Evolutionary conservation across 148 eudicot species (phyloP), one percentile per base, ranked within the genome.

Genomic region (Gaultheria prostrata): DNA sequence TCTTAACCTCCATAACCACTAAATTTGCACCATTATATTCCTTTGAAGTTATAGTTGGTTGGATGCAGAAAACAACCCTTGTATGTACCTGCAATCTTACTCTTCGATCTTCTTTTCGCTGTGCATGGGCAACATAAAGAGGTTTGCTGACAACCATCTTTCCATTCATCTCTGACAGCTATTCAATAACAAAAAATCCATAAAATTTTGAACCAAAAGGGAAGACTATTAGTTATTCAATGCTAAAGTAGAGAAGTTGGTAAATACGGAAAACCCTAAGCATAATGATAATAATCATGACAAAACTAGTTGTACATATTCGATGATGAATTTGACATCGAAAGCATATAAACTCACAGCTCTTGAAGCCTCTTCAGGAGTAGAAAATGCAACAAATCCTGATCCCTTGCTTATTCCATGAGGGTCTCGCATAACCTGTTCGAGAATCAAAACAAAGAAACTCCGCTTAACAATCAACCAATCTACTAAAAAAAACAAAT

Each of bases 101-200:
- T 82, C 90, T 94, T 86, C 98, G 91, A 59, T 96, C 98, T 87
- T 94, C 98, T 87, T 93, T 96, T 35, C 98, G 89, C 76, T 96
- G 95, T 17, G 98, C 98, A 80, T 91, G 86, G 43, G 98, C 98
- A 86, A 96, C 98, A 89, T 93, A 96, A 32, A 96, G 93, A 70
- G 98, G 98, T 73, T 96, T 96, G 90, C 86, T 87, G 46, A 80
- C 91, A 69, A 93, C 74, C 89, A 96, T 96, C 90, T 94, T 96
- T 39, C 97, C 95, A 83, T 96, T 96, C 98, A 96, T 91, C 81
- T 96, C 98, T 85, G 54, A 20, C 32, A 96, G 87, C 98, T 96
- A 72, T 54, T 53, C 10, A 21, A 71, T 8, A 80, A 79, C 21
- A 51, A 46, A 77, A 33, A 61, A 77, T 39, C 11, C 33, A 59